phyloP scores from a whole-genome alignment of 139 green algal genomes.

The Choricystis sp. region DNA sequence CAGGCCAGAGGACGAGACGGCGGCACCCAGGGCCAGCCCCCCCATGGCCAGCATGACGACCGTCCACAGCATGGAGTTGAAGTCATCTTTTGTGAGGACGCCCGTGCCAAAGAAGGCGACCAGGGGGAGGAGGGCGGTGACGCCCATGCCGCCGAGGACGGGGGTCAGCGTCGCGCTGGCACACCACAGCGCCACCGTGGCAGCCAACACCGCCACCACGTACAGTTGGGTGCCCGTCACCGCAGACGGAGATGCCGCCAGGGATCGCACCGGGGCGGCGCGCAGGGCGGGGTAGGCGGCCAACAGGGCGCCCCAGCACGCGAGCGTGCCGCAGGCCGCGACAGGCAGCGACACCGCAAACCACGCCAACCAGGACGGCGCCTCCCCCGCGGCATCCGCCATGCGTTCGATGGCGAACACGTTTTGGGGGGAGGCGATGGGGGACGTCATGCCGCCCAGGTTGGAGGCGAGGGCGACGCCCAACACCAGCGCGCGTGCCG shows the following conservation, averaged over 20 bases:
- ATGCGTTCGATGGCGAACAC: constrained; percentile 65
- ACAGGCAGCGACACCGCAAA: constrained; percentile 53
- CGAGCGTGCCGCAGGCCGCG: constrained; percentile 20
- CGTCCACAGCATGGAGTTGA: constrained; percentile 58
- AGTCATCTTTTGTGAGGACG: constrained; percentile 54
- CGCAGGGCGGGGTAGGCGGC: constrained; percentile 6
- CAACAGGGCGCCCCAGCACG: constrained; percentile 27
- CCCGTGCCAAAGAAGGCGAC: constrained; percentile 57
- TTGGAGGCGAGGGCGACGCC: constrained; percentile 58
- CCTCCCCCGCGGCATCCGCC: constrained; percentile 20
- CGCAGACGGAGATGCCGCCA: constrained; percentile 12
- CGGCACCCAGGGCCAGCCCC: constrained; percentile 39
- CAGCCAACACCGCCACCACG: constrained; percentile 33
- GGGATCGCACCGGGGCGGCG: background rate
- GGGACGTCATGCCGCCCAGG: constrained; percentile 52
- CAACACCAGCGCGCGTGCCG: constrained; percentile 43
- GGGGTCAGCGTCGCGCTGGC: constrained; percentile 28
- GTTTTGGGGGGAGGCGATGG: constrained; percentile 49
- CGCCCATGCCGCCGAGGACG: constrained; percentile 47
- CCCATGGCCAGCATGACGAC: constrained; percentile 70
- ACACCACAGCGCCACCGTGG: constrained; percentile 50
- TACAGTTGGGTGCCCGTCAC: constrained; percentile 40
- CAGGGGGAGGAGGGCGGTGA: constrained; percentile 49
- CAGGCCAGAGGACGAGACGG: constrained; percentile 21
- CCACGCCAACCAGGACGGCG: constrained; percentile 51